Evolutionary conservation across 2,329 filamentous ascomycete species (phyloP).

Genomic region (Aschersonia sp.): DNA sequence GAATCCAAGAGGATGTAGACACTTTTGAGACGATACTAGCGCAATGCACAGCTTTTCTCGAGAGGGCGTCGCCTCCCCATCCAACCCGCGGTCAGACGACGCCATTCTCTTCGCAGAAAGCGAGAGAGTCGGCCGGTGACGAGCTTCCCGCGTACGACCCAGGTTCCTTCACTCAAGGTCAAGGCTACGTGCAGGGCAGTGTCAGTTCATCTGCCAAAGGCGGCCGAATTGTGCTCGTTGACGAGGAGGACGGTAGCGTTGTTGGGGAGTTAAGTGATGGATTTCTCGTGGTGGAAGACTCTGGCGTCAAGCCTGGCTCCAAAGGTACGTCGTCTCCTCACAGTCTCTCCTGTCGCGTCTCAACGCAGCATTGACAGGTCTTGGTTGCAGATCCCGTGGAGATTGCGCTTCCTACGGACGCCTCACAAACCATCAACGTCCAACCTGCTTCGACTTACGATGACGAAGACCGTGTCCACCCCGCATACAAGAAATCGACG

Average conservation of each 20-base stretch:
- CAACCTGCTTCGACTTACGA: slow-evolving; percentile 51
- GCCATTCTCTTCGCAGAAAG: slow-evolving; percentile 19
- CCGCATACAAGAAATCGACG: slow-evolving; percentile 78
- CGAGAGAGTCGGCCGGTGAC: slow-evolving; percentile 25
- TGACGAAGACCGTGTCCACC: slow-evolving; percentile 43
- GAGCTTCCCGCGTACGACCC: slow-evolving; percentile 62
- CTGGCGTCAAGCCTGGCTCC: slow-evolving; percentile 65
- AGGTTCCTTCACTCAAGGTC: slow-evolving; percentile 61
- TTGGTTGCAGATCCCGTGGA: slow-evolving; percentile 52
- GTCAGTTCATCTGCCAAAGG: slow-evolving; percentile 37
- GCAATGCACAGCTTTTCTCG: slow-evolving; percentile 93
- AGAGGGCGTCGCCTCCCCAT: slow-evolving; percentile 56
- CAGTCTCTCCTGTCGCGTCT: neutral
- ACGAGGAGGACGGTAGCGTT: slow-evolving; percentile 92
- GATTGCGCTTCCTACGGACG: slow-evolving; percentile 57
- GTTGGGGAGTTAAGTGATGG: slow-evolving; percentile 81
- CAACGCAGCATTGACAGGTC: neutral
- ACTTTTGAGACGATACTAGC: slow-evolving; percentile 96
- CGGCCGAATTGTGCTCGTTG: slow-evolving; percentile 80
- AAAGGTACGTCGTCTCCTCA: slow-evolving; percentile 50
- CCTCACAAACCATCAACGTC: slow-evolving; percentile 49
- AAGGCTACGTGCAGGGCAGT: slow-evolving; percentile 57
- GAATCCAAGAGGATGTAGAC: slow-evolving; percentile 81
- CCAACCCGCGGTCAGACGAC: slow-evolving; percentile 15
- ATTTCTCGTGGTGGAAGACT: slow-evolving; percentile 67